phyloP scores from a whole-genome alignment of 208 protist species.

The Lotmaria passim region DNA sequence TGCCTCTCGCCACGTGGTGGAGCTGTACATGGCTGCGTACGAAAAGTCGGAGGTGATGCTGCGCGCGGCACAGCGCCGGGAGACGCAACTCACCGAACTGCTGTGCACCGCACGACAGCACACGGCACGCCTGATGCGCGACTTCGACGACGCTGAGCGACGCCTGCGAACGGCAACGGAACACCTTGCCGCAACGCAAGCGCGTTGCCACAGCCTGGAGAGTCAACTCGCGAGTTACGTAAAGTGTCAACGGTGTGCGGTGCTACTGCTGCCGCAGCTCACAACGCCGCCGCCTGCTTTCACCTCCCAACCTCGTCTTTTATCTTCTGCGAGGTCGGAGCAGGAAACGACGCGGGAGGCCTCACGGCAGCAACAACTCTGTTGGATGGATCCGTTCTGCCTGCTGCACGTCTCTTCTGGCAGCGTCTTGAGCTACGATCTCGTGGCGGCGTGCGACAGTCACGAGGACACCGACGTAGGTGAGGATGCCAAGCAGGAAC shows the following conservation, averaged over 20 bases:
- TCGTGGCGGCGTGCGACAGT: background rate
- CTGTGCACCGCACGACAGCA: constrained; percentile 25
- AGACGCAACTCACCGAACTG: constrained; percentile 41
- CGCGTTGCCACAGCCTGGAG: constrained; percentile 21
- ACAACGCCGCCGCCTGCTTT: background rate
- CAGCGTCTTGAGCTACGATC: constrained; percentile 19
- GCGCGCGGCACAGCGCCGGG: constrained; percentile 24
- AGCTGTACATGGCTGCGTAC: constrained; percentile 19
- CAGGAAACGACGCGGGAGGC: background rate
- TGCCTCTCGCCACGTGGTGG: constrained; percentile 6
- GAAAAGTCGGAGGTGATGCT: constrained; percentile 2
- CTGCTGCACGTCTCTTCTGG: constrained; percentile 22
- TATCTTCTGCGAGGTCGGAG: background rate
- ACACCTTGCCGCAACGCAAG: constrained; percentile 18
- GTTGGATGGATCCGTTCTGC: constrained; percentile 30
- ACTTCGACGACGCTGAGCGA: constrained; percentile 6
- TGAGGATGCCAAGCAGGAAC: background rate
- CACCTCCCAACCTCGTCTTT: background rate
- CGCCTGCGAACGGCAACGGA: constrained; percentile 14
- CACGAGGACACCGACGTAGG: background rate
- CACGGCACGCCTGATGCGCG: background rate
- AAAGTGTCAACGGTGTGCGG: constrained; percentile 24
- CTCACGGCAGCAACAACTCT: background rate
- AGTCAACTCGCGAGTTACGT: constrained; percentile 20
- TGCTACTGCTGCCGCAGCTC: constrained; percentile 10